phyloP scores from a whole-genome alignment of 257 asterid species.

The Leptodermis oblonga region DNA sequence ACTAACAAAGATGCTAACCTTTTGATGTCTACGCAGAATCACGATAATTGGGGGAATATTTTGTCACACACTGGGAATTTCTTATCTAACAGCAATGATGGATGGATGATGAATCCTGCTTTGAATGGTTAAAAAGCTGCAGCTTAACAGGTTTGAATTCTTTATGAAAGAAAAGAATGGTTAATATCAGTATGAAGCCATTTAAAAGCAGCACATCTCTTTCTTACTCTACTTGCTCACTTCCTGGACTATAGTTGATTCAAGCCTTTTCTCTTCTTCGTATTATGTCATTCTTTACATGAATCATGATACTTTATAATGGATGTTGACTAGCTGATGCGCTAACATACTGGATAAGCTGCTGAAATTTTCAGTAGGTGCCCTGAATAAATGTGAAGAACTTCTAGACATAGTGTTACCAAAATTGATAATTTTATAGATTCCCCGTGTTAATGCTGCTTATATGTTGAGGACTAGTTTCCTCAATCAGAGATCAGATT shows the following conservation, averaged over 20 bases:
- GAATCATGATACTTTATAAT: neutral
- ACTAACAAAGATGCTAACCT: neutral
- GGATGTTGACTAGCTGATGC: neutral
- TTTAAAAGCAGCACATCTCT: neutral
- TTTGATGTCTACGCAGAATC: neutral
- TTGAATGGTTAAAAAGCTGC: constrained; percentile 12
- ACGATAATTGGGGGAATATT: neutral
- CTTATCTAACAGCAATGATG: neutral
- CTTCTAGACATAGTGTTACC: neutral
- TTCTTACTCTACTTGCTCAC: neutral
- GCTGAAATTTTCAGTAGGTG: neutral
- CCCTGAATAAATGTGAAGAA: neutral
- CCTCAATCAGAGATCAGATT: neutral
- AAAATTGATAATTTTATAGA: neutral
- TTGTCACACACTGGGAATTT: neutral
- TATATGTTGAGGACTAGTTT: neutral
- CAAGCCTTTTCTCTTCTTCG: neutral
- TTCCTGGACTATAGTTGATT: neutral
- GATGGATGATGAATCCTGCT: neutral
- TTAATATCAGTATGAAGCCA: neutral
- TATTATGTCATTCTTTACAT: neutral
- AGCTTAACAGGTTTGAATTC: constrained; percentile 1
- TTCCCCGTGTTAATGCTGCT: neutral
- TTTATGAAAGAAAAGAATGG: neutral
- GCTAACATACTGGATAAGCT: neutral